These are phyloP conservation scores for Casuarina cunninghamiana DNA, from an alignment of 306 rosid genomes.

Conservation along the genomic window DNA sequence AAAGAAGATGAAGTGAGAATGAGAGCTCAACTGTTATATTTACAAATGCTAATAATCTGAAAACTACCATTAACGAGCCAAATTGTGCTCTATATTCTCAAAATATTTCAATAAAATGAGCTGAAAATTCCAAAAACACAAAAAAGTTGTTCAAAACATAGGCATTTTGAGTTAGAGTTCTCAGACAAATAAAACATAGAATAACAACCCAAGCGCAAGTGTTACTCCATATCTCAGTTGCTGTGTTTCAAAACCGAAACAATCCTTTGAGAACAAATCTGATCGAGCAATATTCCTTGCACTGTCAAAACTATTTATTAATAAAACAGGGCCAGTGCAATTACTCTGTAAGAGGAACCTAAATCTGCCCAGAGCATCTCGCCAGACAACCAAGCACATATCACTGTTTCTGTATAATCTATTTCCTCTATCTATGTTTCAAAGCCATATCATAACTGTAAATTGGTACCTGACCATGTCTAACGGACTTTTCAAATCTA, in stretches of 20 bases:
- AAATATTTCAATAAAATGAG: no score
- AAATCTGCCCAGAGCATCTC: neutral
- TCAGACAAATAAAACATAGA: neutral
- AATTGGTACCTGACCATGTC: conserved; percentile 27
- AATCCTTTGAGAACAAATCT: neutral
- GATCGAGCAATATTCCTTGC: neutral
- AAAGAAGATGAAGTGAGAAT: neutral
- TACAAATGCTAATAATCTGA: no score
- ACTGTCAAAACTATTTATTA: no score
- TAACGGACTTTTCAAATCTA: conserved; percentile 36
- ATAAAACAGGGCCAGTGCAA: neutral
- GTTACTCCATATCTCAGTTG: neutral
- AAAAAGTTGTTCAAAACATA: no score
- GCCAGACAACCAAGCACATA: neutral
- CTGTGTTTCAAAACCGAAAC: no score
- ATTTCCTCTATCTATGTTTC: neutral
- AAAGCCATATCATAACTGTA: neutral
- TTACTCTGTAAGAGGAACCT: neutral
- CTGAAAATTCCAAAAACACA: neutral
- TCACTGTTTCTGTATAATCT: neutral
- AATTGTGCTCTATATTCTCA: neutral
- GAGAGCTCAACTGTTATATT: neutral
- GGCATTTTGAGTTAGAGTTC: no score
- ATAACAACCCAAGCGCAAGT: neutral
- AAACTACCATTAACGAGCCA: neutral